Conservation (phyloP, 1,284 basidiomycete species). For the Fomitopsis betulina region DNA sequence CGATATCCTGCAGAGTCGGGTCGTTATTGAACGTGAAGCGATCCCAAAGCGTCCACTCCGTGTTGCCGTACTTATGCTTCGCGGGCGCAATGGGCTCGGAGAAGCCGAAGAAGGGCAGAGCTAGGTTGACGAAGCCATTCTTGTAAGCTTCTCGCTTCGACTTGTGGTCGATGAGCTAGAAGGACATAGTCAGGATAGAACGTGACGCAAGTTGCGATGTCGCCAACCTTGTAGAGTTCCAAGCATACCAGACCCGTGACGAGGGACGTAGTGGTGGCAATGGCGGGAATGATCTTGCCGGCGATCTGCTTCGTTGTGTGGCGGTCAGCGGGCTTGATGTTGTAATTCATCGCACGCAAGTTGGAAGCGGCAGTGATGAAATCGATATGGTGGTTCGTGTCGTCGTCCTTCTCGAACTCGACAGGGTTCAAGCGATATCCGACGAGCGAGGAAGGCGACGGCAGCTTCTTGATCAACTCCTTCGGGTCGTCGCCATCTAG, state of each 20-base stretch:
- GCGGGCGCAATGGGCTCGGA: constrained; percentile 95
- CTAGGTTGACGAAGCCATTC: constrained; percentile 98
- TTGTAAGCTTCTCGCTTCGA: constrained; percentile 92
- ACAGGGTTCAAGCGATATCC: constrained; percentile 94
- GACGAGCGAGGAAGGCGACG: constrained; percentile 85
- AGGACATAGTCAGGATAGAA: background rate
- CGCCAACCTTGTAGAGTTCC: constrained; percentile 89
- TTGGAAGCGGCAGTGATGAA: constrained; percentile 99
- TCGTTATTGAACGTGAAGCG: constrained; percentile 91
- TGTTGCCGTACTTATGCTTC: constrained; percentile 84
- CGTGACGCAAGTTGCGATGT: background rate
- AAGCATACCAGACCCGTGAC: constrained; percentile 95
- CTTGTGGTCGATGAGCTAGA: constrained; percentile 92
- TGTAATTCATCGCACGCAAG: constrained; percentile 95
- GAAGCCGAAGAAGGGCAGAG: constrained; percentile 98
- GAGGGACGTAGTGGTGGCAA: constrained; percentile 96
- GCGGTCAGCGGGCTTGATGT: constrained; percentile 82
- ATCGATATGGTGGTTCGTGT: constrained; percentile 97
- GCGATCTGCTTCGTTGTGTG: constrained; percentile 99
- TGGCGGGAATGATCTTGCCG: constrained; percentile 99
- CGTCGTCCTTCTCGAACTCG: constrained; percentile 99
- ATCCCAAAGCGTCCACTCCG: constrained; percentile 99
- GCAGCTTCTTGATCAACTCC: constrained; percentile 63
- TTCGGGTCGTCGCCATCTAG: constrained; percentile 51
- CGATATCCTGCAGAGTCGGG: constrained; percentile 84